A percentile compares a stretch with the other conserved stretches of the same genome.
These are phyloP conservation scores for Trypanosoma cruzi DNA, from an alignment of 208 protist genomes.

Conservation along the genomic window DNA sequence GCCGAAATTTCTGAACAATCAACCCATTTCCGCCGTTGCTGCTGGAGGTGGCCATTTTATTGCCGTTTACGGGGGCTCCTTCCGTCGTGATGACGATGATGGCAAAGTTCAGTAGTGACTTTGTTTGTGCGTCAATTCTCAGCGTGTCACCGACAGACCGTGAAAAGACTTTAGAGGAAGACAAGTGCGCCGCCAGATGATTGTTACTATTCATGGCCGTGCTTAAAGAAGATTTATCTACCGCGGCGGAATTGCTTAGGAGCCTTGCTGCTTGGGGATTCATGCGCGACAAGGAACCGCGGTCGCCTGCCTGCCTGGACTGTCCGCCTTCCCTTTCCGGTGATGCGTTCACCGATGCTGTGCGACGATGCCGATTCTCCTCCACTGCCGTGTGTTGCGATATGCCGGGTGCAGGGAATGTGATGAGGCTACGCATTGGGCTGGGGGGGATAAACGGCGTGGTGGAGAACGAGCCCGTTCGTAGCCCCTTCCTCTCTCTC, in stretches of 20 bases:
- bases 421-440: slow-evolving; percentile 5
- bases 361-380: not conserved
- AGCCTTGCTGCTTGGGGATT: slow-evolving; percentile 6
- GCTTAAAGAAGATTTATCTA: not conserved
- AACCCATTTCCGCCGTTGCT: no score
- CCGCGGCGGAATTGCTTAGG: not conserved
- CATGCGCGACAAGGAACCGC: not conserved
- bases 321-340: not conserved
- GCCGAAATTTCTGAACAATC: slow-evolving; percentile 14
- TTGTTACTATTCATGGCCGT: not conserved
- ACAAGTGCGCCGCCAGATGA: not conserved
- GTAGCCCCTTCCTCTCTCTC: not conserved
- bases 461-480: not conserved
- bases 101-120: slow-evolving; percentile 15
- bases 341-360: not conserved
- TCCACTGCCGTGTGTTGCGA: not conserved
- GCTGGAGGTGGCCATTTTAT: no score
- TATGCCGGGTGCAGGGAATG: not conserved
- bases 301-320: not conserved
- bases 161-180: not conserved
- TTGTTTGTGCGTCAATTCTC: slow-evolving; percentile 16
- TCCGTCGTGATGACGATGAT: slow-evolving; percentile 19
- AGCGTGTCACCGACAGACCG: not conserved
- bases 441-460: slow-evolving; percentile 19
- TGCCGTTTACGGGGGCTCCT: no score